Evolutionary conservation across 2,329 filamentous ascomycete genomes (phyloP), one percentile per base, ranked within the genome.

Genomic region (Colletotrichum spinosum): DNA sequence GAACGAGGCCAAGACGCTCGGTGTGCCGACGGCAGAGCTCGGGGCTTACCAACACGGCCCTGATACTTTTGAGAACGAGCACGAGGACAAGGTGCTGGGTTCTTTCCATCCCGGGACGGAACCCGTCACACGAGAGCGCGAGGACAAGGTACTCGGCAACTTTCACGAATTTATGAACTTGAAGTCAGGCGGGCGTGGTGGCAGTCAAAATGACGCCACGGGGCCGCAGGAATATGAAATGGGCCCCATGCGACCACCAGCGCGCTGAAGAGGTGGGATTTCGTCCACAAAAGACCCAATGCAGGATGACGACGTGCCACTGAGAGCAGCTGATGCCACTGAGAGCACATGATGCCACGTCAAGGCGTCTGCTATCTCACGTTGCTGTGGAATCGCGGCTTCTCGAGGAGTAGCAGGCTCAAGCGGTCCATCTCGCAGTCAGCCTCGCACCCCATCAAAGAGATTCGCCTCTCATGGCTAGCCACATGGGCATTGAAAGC

Each of bases 71-170:
- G 61, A 48, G 44, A 58, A 60, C 35, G 58, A 60, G 8, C 63
- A 65, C 15, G 63, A 65, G 44, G 63, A 54, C 58, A 65, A 65
- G 13, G 60, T 65, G 41, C 58, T 65, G 3, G 63, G 63, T 34
- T 48, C 39, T 4, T 65, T 48, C 6, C 58, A 60, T 37, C 52
- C 58, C 2, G 63, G 52, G 15, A 37, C 59, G n/a, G 58, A 65
- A 25, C 33, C 60, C 6, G 62, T 56, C 44, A 39, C 49, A n/a
- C 58, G 41, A 6, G 63, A 63, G 52, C 63, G 48, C 3, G 63
- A 65, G 46, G 63, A 65, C 41, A 65, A 65, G 42, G 63, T 65
- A 41, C 34, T 65, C 3, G 63, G 63, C 25, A 65, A 44, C 42
- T 53, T 65, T 25, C 63, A 63, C 53, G 58, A 63, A 13, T 39